Conservation (phyloP, 495 filamentous ascomycete species). For the Annulohypoxylon maeteangense region DNA sequence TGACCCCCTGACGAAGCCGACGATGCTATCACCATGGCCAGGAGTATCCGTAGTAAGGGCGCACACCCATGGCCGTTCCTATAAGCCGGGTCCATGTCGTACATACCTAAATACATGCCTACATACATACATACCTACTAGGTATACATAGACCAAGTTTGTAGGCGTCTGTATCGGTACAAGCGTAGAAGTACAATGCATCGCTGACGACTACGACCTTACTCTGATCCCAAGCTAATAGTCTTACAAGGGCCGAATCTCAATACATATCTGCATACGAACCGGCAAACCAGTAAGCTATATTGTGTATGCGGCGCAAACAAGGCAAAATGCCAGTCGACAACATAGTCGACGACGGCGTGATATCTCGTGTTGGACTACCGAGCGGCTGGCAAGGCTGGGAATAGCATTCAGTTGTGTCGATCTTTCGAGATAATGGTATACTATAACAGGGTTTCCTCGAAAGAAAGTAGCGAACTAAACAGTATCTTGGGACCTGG, state of each 20-base stretch:
- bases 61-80: constrained; percentile 5
- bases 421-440: constrained; percentile 33
- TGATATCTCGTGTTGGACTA: constrained; percentile 37
- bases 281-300: background rate
- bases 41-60: constrained; percentile 1
- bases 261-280: constrained; percentile 27
- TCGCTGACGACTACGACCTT: background rate
- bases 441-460: constrained; percentile 24
- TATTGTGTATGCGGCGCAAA: constrained; percentile 3
- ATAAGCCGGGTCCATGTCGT: background rate
- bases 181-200: constrained; percentile 21
- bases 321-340: constrained; percentile 22
- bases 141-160: background rate
- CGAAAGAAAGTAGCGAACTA: constrained; percentile 6
- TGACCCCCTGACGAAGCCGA: constrained; percentile 1
- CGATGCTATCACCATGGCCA: background rate
- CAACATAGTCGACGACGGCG: constrained; percentile 8
- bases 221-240: background rate
- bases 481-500: constrained; percentile 21
- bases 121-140: too few relatives aligned
- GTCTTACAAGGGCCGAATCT: constrained; percentile 15
- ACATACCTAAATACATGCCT: too few relatives aligned
- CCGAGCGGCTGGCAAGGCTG: constrained; percentile 34
- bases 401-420: constrained; percentile 39
- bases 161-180: constrained; percentile 23